phyloP scores from a whole-genome alignment of 1,284 basidiomycete genomes.

The Ganoderma leucocontextum region DNA sequence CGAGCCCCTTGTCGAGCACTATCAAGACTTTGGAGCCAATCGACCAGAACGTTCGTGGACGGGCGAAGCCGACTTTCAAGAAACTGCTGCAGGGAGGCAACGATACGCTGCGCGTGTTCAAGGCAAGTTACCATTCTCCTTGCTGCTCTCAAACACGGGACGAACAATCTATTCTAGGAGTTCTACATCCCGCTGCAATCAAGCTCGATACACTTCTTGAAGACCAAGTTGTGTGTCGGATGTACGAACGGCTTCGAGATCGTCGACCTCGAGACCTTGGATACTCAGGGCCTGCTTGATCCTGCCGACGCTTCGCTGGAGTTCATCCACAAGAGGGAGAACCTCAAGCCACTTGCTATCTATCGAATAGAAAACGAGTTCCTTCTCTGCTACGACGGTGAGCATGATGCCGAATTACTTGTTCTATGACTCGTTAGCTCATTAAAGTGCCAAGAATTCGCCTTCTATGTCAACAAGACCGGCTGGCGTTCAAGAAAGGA shows the following conservation, averaged over 20 bases:
- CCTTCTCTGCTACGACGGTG: slow-evolving; percentile 96
- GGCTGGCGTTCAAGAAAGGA: slow-evolving; percentile 91
- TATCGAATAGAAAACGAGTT: slow-evolving; percentile 98
- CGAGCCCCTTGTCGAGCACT: slow-evolving; percentile 92
- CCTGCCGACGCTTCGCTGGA: slow-evolving; percentile 92
- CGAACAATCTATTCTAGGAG: slow-evolving; percentile 62
- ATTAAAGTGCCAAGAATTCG: slow-evolving; percentile 77
- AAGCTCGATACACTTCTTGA: slow-evolving; percentile 96
- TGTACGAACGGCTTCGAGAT: slow-evolving; percentile 99
- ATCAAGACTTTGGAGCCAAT: slow-evolving; percentile 99
- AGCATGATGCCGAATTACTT: slow-evolving; percentile 40
- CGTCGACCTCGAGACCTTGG: slow-evolving; percentile 96
- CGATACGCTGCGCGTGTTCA: slow-evolving; percentile 94
- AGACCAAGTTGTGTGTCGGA: slow-evolving; percentile 97
- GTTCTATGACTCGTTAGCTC: slow-evolving; percentile 13
- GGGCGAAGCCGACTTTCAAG: slow-evolving; percentile 93
- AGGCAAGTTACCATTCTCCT: slow-evolving; percentile 58
- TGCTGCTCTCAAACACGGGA: neutral
- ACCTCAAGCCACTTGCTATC: slow-evolving; percentile 92
- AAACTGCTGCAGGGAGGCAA: slow-evolving; percentile 95
- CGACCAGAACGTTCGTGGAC: slow-evolving; percentile 85
- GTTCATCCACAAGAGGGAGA: slow-evolving; percentile 90
- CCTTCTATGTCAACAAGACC: slow-evolving; percentile 98
- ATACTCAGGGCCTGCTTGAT: slow-evolving; percentile 96
- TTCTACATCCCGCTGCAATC: slow-evolving; percentile 99